Conservation (phyloP, 2,329 filamentous ascomycete genomes). For the Fusarium pininemorale region DNA sequence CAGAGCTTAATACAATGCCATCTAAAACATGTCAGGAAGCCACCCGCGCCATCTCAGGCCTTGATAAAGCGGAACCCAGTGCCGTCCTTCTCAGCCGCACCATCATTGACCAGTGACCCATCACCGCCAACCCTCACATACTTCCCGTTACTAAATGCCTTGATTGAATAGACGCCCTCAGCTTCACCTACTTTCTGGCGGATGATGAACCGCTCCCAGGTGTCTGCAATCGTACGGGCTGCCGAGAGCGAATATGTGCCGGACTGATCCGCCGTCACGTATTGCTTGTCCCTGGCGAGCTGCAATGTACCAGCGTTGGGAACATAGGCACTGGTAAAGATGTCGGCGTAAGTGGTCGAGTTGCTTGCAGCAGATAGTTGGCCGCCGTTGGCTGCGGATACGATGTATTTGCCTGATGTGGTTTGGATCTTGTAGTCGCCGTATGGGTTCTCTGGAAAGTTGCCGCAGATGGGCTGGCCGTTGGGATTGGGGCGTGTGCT, state of each 20-base stretch:
- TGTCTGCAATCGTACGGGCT: neutral
- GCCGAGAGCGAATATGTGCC: neutral
- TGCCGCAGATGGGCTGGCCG: neutral
- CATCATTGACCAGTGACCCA: neutral
- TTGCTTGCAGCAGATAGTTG: neutral
- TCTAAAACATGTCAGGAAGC: neutral
- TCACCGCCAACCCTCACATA: neutral
- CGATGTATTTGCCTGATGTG: neutral
- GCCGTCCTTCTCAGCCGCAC: neutral
- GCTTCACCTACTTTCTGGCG: neutral
- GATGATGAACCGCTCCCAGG: neutral
- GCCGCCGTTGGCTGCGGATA: neutral
- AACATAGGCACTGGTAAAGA: neutral
- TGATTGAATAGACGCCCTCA: neutral
- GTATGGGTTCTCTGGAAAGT: neutral
- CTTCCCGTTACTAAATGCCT: neutral
- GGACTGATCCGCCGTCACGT: neutral
- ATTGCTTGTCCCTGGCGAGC: neutral
- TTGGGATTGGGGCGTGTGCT: neutral
- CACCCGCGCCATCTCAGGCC: neutral
- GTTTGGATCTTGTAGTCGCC: neutral
- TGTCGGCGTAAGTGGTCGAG: neutral
- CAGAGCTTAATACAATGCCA: no score
- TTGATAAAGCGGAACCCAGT: neutral
- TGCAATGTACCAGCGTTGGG: neutral